phyloP scores from a whole-genome alignment of 2,329 filamentous ascomycete genomes.

The Monilinia aucupariae region DNA sequence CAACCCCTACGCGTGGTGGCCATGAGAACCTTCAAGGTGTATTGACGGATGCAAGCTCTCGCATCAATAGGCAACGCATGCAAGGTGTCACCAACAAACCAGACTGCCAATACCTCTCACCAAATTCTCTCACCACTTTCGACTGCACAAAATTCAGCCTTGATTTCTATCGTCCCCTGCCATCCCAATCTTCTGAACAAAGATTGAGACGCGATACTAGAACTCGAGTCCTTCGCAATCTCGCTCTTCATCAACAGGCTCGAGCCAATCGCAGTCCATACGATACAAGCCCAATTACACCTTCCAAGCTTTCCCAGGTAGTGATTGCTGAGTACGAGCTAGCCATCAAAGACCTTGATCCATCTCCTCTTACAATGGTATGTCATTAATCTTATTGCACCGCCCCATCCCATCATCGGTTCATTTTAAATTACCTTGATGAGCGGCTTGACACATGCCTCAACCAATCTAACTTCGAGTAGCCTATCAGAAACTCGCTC shows the following conservation, averaged over 20 bases:
- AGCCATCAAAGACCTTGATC: background rate
- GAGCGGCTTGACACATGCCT: no score
- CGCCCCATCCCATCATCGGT: background rate
- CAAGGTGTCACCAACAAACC: background rate
- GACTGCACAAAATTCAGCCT: background rate
- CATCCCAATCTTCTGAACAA: background rate
- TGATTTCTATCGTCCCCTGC: background rate
- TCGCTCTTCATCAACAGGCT: background rate
- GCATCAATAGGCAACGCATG: conserved; percentile 1
- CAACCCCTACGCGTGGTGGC: background rate
- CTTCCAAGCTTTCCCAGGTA: conserved; percentile 13
- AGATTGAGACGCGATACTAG: conserved; percentile 1
- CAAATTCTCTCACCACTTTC: background rate
- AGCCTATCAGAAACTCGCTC: background rate
- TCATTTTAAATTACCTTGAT: background rate
- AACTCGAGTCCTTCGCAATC: background rate
- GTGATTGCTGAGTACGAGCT: conserved; percentile 3
- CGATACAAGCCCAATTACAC: background rate
- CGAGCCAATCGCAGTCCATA: background rate
- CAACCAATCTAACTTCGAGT: background rate
- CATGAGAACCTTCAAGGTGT: no score
- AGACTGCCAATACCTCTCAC: background rate
- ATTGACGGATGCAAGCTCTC: background rate
- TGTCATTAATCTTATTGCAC: background rate
- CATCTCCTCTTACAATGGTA: background rate